These are phyloP conservation scores for Boletus nobilissimus DNA, from an alignment of 1,284 basidiomycete species.

Conservation along the genomic window DNA sequence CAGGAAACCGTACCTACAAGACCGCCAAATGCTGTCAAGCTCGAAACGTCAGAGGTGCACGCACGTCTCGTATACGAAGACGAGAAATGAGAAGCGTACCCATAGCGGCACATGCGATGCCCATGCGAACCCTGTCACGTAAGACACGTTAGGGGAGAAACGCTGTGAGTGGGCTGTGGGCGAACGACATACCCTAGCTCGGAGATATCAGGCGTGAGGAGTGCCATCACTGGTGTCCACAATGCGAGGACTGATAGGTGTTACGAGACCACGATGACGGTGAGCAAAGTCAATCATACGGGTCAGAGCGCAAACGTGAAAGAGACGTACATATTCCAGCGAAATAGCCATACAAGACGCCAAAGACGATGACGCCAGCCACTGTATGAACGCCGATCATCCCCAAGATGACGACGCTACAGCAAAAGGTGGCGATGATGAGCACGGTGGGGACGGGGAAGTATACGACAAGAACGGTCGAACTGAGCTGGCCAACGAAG, in stretches of 20 bases:
- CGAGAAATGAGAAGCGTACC: constrained; percentile 27
- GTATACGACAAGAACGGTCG: constrained; percentile 38
- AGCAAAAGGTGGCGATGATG: constrained; percentile 45
- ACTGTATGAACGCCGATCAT: constrained; percentile 45
- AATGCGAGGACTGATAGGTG: constrained; percentile 32
- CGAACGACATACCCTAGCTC: constrained; percentile 41
- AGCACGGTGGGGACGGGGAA: constrained; percentile 34
- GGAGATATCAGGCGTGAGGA: constrained; percentile 45
- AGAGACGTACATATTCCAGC: constrained; percentile 50
- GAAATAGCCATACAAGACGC: constrained; percentile 52
- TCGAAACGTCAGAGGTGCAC: not conserved
- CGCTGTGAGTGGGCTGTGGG: not conserved
- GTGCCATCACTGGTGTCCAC: constrained; percentile 39
- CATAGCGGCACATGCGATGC: constrained; percentile 43
- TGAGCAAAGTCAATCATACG: not conserved
- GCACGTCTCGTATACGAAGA: not conserved
- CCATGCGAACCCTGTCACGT: constrained; percentile 44
- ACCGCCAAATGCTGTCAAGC: constrained; percentile 38
- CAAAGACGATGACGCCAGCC: constrained; percentile 43
- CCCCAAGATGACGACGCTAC: constrained; percentile 42
- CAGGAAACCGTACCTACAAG: constrained; percentile 37
- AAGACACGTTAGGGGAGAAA: not conserved
- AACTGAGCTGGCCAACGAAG: constrained; percentile 46
- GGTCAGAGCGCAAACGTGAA: no score
- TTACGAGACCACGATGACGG: not conserved